Evolutionary conservation across 2,329 filamentous ascomycete genomes (phyloP).

Genomic region (Neonectria ditissima): DNA sequence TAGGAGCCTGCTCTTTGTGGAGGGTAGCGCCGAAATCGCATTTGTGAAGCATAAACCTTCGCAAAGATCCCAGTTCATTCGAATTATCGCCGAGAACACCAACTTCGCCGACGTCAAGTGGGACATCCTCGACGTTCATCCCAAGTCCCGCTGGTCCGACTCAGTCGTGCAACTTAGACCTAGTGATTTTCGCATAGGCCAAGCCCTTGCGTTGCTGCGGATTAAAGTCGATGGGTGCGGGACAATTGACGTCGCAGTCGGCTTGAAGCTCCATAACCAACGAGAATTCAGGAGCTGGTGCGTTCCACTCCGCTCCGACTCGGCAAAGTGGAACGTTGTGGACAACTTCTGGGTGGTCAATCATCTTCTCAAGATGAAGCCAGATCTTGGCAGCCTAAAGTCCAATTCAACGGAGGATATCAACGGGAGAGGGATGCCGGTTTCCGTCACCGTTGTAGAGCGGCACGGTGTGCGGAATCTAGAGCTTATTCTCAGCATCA

Average conservation of each 20-base stretch:
- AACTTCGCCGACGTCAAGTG: neutral
- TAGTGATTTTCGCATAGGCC: constrained; percentile 6
- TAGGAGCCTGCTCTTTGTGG: neutral
- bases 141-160: neutral
- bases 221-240: neutral
- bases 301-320: neutral
- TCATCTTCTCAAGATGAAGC: neutral
- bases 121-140: constrained; percentile 4
- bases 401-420: neutral
- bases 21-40: neutral
- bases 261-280: neutral
- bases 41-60: constrained; percentile 11
- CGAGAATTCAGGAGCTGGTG: constrained; percentile 10
- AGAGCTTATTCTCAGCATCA: neutral
- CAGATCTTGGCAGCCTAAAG: neutral
- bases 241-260: constrained; percentile 6
- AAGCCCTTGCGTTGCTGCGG: constrained; percentile 6
- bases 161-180: neutral
- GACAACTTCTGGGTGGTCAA: constrained; percentile 9
- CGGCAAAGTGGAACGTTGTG: neutral
- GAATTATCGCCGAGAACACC: neutral
- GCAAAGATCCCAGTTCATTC: constrained; percentile 4
- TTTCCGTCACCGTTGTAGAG: neutral
- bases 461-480: neutral
- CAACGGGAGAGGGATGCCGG: neutral